Percentiles rank a stretch among this genome's conserved stretches.
Evolutionary conservation across 495 filamentous ascomycete genomes (phyloP).

Genomic region (Penicillium dipodomyicola): DNA sequence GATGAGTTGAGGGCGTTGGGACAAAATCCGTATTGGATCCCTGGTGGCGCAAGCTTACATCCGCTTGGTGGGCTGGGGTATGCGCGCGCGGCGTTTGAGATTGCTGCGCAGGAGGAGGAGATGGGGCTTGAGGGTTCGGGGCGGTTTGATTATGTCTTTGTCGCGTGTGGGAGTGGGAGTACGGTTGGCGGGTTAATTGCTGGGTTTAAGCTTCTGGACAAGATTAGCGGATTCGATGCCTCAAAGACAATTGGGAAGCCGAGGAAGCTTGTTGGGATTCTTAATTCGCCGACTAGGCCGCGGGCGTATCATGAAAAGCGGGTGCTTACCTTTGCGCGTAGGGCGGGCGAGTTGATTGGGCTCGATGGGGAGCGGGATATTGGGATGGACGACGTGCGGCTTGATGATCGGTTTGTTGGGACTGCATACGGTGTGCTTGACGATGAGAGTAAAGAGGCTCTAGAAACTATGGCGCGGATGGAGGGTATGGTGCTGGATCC

Average conservation of each 20-base stretch:
- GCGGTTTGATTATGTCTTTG: conserved; percentile 40
- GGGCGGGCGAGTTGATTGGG: conserved; percentile 30
- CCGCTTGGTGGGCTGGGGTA: conserved; percentile 41
- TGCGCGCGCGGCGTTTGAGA: conserved; percentile 40
- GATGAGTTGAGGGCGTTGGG: conserved; percentile 19
- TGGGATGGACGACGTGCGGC: conserved; percentile 30
- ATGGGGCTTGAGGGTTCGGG: conserved; percentile 20
- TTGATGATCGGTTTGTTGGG: conserved; percentile 39
- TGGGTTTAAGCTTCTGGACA: conserved; percentile 38
- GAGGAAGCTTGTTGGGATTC: conserved; percentile 34
- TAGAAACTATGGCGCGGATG: conserved; percentile 28
- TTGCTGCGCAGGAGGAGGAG: conserved; percentile 33
- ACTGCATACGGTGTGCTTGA: conserved; percentile 37
- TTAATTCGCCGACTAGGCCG: conserved; percentile 37
- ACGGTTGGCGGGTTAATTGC: conserved; percentile 40
- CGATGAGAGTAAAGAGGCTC: conserved; percentile 19
- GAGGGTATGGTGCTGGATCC: conserved; percentile 39
- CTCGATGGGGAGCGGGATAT: conserved; percentile 27
- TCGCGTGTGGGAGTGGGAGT: conserved; percentile 42
- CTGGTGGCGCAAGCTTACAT: conserved; percentile 42
- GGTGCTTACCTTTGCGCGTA: conserved; percentile 34
- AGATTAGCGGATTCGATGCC: not conserved
- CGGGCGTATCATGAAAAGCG: conserved; percentile 30
- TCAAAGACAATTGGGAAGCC: not conserved
- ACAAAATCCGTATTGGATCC: conserved; percentile 37